These are phyloP conservation scores for Ceratobasidium sp. DNA, from an alignment of 1,284 basidiomycete genomes.

Conservation along the genomic window DNA sequence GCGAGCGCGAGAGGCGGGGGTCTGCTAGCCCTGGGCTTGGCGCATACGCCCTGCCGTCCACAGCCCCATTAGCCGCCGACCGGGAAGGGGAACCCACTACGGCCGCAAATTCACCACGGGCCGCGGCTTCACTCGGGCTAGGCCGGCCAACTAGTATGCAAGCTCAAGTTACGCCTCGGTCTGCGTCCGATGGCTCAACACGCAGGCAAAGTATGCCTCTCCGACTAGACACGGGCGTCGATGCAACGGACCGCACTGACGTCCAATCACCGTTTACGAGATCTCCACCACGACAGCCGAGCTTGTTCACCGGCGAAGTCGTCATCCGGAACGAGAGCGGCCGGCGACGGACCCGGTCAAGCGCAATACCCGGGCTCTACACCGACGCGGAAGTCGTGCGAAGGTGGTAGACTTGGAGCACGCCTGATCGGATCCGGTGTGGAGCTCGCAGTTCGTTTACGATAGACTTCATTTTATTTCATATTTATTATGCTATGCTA, in stretches of 20 bases:
- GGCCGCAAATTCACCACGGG: background rate
- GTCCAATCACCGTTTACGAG: slow-evolving; percentile 18
- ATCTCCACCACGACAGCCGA: too few species aligned
- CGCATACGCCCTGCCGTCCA: slow-evolving; percentile 2
- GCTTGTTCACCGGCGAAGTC: slow-evolving; percentile 30
- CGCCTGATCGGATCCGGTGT: background rate
- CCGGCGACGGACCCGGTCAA: slow-evolving; percentile 24
- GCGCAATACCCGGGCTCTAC: slow-evolving; percentile 37
- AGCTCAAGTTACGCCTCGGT: slow-evolving; percentile 6
- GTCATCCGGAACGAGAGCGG: slow-evolving; percentile 42
- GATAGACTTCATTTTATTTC: slow-evolving; percentile 28
- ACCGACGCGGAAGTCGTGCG: slow-evolving; percentile 33
- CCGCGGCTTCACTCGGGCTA: slow-evolving; percentile 12
- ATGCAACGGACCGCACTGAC: slow-evolving; percentile 7
- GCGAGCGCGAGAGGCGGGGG: slow-evolving; percentile 20
- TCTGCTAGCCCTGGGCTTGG: slow-evolving; percentile 5
- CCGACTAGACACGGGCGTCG: slow-evolving; percentile 7
- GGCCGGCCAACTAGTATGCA: slow-evolving; percentile 28
- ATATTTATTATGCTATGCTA: slow-evolving; percentile 1
- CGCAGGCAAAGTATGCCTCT: slow-evolving; percentile 28
- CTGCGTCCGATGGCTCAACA: slow-evolving; percentile 10
- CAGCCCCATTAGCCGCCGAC: background rate
- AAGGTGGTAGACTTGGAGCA: background rate
- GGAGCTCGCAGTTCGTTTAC: background rate
- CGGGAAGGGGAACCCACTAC: too few species aligned